Conservation (phyloP, 768 basidiomycete genomes). For the Lactifluus subvellereus region DNA sequence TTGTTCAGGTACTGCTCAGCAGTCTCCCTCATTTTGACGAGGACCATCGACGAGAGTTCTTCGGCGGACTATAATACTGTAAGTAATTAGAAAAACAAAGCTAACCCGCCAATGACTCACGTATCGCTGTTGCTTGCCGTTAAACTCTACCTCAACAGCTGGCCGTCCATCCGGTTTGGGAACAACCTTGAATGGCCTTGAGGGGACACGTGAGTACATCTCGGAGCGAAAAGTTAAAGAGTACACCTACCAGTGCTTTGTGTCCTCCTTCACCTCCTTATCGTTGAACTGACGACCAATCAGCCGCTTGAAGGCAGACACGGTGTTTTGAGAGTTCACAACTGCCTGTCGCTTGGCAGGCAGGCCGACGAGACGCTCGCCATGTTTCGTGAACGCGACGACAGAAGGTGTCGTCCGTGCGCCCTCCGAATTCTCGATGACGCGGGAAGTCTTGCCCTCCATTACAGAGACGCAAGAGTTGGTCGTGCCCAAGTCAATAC, state of each 20-base stretch:
- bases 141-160: constrained; percentile 78
- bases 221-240: neutral
- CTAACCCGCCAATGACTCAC: constrained; percentile 41
- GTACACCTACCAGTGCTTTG: constrained; percentile 64
- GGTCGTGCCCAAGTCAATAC: constrained; percentile 95
- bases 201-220: neutral
- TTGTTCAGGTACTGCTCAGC: constrained; percentile 92
- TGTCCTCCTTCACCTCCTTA: constrained; percentile 89
- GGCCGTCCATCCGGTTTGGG: constrained; percentile 68
- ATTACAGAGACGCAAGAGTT: constrained; percentile 91
- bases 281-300: constrained; percentile 93
- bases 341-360: constrained; percentile 97
- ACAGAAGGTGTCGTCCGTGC: constrained; percentile 97
- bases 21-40: constrained; percentile 93
- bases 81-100: neutral
- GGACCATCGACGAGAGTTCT: constrained; percentile 82
- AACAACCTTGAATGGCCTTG: constrained; percentile 78
- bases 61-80: constrained; percentile 60
- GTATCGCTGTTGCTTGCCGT: constrained; percentile 73
- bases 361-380: constrained; percentile 91
- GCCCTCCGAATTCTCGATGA: constrained; percentile 97
- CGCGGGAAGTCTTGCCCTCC: constrained; percentile 92
- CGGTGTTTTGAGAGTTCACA: constrained; percentile 90
- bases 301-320: constrained; percentile 90
- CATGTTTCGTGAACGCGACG: constrained; percentile 97